A percentile compares a stretch with the other conserved stretches of the same genome.
Conservation (phyloP, 768 basidiomycete species). For the Panaeolus cyanescens region DNA sequence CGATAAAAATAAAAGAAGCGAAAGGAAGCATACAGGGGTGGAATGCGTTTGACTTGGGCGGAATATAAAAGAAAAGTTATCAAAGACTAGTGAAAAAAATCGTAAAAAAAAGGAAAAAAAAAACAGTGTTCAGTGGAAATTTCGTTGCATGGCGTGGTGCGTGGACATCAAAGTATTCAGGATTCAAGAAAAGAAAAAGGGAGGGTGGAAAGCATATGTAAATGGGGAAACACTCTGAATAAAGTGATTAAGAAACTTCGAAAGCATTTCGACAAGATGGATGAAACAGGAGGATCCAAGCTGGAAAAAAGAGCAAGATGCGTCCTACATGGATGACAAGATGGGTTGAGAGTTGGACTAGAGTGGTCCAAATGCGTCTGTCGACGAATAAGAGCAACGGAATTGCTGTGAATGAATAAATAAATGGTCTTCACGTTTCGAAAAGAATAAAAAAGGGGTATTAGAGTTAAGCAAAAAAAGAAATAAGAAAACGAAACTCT, state of each 20-base stretch:
- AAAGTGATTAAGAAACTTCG: slow-evolving; percentile 4
- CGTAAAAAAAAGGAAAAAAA: neutral
- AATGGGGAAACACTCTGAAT: neutral
- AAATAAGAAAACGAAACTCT: neutral
- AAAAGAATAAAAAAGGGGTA: neutral
- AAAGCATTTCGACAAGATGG: slow-evolving; percentile 15
- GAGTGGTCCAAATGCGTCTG: neutral
- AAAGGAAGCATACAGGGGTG: neutral
- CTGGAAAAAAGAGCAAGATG: too few relatives aligned
- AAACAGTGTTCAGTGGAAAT: slow-evolving; percentile 14
- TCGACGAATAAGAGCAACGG: neutral
- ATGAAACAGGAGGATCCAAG: neutral
- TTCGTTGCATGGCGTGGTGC: slow-evolving; percentile 10
- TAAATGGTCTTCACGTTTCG: neutral
- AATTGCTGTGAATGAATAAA: neutral
- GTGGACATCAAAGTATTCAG: neutral
- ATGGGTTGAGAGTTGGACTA: neutral
- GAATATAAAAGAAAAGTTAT: neutral
- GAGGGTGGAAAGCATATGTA: slow-evolving; percentile 1
- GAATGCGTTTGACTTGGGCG: neutral
- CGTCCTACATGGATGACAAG: neutral
- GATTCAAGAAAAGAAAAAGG: neutral
- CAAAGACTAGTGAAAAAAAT: neutral
- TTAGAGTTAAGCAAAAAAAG: neutral
- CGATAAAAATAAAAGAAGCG: neutral